A percentile compares a stretch with the other conserved stretches of the same genome.
Conservation (phyloP, 345 rosid genomes). For the Euclidium syriacum region DNA sequence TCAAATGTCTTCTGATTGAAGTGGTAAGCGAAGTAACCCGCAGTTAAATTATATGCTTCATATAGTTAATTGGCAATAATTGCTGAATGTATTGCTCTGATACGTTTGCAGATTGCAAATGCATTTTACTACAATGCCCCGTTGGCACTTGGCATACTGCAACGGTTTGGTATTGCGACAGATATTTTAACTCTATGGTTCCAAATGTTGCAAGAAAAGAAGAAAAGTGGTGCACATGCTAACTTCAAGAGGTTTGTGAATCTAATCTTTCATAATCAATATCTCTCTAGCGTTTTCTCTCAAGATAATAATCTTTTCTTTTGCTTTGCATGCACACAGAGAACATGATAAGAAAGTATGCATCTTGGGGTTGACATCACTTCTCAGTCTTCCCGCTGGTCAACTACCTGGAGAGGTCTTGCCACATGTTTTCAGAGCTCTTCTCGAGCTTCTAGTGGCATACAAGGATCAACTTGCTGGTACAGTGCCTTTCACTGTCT, state of each 20-base stretch:
- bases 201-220: slow-evolving; percentile 88
- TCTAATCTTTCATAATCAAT: not conserved
- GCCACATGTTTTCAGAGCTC: slow-evolving; percentile 73
- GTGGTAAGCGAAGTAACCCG: slow-evolving; percentile 54
- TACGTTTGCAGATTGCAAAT: slow-evolving; percentile 65
- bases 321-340: slow-evolving; percentile 44
- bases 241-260: slow-evolving; percentile 79
- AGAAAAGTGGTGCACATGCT: slow-evolving; percentile 67
- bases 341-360: slow-evolving; percentile 97
- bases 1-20: slow-evolving; percentile 96
- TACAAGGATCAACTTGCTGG: slow-evolving; percentile 99
- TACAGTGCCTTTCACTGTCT: slow-evolving; percentile 26
- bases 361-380: slow-evolving; percentile 88
- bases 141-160: slow-evolving; percentile 70
- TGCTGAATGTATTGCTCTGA: slow-evolving; percentile 14
- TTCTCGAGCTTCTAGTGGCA: slow-evolving; percentile 81
- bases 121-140: slow-evolving; percentile 87
- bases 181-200: slow-evolving; percentile 85
- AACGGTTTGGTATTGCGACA: slow-evolving; percentile 63
- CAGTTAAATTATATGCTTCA: slow-evolving; percentile 6
- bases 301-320: not conserved
- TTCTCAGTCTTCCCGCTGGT: slow-evolving; percentile 71
- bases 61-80: not conserved
- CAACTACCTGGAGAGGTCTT: slow-evolving; percentile 82
- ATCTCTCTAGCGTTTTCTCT: not conserved